A percentile compares a stretch with the other conserved stretches of the same genome.
These are phyloP conservation scores for Mortierella sp. DNA, from an alignment of 371 early-diverging fungal genomes.

Conservation along the genomic window DNA sequence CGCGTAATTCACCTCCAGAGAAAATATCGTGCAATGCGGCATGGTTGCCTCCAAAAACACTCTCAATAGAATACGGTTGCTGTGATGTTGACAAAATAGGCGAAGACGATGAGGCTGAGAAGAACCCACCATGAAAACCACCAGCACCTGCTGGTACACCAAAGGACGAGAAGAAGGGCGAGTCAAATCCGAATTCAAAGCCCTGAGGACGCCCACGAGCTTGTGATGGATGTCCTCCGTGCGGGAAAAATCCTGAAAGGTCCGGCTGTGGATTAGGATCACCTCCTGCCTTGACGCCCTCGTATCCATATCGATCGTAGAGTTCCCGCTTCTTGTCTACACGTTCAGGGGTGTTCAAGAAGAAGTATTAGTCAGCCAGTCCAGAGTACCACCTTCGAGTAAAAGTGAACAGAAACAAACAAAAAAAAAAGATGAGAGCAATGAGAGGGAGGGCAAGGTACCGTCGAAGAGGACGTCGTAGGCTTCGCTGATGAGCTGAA, in stretches of 20 bases:
- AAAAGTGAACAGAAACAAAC: neutral
- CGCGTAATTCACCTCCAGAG: slow-evolving; percentile 26
- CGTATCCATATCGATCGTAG: slow-evolving; percentile 49
- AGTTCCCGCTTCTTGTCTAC: slow-evolving; percentile 48
- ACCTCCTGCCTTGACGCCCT: slow-evolving; percentile 53
- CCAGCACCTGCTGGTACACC: slow-evolving; percentile 31
- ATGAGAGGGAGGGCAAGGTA: neutral
- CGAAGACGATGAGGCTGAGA: neutral
- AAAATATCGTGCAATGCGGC: slow-evolving; percentile 17
- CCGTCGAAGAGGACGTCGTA: slow-evolving; percentile 86
- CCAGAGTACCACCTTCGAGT: neutral
- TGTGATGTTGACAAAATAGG: neutral
- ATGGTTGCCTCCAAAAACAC: slow-evolving; percentile 18
- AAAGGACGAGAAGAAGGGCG: slow-evolving; percentile 32
- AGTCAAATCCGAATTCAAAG: slow-evolving; percentile 33
- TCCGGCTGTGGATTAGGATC: slow-evolving; percentile 43
- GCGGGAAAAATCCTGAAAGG: slow-evolving; percentile 7
- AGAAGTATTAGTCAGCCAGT: neutral
- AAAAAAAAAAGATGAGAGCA: neutral
- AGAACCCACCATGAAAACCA: slow-evolving; percentile 27
- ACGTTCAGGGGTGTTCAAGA: neutral
- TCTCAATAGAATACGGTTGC: neutral
- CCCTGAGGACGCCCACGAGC: neutral
- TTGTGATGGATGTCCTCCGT: neutral
- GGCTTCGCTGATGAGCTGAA: slow-evolving; percentile 89